These are phyloP conservation scores for Sugiyamaella lignohabitans DNA, from an alignment of 805 yeast species.

Conservation along the genomic window DNA sequence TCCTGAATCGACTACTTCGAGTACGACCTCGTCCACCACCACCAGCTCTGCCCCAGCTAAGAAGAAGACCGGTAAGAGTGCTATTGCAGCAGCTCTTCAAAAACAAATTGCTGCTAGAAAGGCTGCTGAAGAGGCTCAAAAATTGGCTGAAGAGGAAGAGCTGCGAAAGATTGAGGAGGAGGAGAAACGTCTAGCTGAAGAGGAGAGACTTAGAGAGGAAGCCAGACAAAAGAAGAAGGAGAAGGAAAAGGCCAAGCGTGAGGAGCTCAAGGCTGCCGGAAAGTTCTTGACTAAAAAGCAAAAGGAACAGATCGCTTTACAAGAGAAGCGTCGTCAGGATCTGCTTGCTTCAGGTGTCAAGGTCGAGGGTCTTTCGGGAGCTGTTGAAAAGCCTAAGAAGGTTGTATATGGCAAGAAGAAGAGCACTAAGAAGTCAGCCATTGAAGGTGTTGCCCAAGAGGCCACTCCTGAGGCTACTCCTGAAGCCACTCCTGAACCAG, in stretches of 20 bases:
- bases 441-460: slow-evolving; percentile 11
- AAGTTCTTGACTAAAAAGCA: slow-evolving; percentile 90
- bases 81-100: slow-evolving; percentile 86
- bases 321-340: slow-evolving; percentile 85
- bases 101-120: slow-evolving; percentile 84
- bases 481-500: background rate
- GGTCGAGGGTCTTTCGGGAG: slow-evolving; percentile 62
- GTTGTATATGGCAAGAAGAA: slow-evolving; percentile 32
- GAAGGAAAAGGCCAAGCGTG: slow-evolving; percentile 77
- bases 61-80: slow-evolving; percentile 84
- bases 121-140: slow-evolving; percentile 80
- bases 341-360: slow-evolving; percentile 65
- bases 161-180: slow-evolving; percentile 48
- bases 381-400: slow-evolving; percentile 53
- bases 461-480: slow-evolving; percentile 13
- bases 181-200: slow-evolving; percentile 50
- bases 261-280: slow-evolving; percentile 93
- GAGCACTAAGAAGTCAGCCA: slow-evolving; percentile 30
- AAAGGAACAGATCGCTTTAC: slow-evolving; percentile 79
- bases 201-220: slow-evolving; percentile 49
- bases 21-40: slow-evolving; percentile 27
- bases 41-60: slow-evolving; percentile 49
- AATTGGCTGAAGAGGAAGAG: slow-evolving; percentile 65
- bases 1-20: background rate
- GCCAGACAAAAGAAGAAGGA: slow-evolving; percentile 66